Percentiles rank a stretch among this genome's conserved stretches.
Evolutionary conservation across 495 filamentous ascomycete genomes (phyloP).

Genomic region (Aspergillus leporis): DNA sequence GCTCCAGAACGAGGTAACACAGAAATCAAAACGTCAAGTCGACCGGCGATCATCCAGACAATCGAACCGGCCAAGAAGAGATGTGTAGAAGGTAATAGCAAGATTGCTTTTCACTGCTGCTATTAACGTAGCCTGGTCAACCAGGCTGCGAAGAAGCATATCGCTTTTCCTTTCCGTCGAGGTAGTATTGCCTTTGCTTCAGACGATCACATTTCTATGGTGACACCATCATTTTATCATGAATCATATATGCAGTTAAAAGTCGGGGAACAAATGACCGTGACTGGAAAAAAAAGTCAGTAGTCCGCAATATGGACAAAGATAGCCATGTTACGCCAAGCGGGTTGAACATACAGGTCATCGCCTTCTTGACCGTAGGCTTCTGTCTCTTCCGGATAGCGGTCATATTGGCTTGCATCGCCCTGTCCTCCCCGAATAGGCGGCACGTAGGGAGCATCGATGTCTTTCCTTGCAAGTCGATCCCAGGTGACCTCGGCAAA

Average conservation of each 20-base stretch:
- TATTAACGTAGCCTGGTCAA: not conserved
- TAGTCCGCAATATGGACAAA: not conserved
- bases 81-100: constrained; percentile 8
- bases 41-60: constrained; percentile 25
- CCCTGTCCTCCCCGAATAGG: constrained; percentile 90
- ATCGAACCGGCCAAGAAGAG: constrained; percentile 12
- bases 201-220: constrained; percentile 15
- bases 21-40: constrained; percentile 15
- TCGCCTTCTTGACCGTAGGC: constrained; percentile 74
- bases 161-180: not conserved
- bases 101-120: not conserved
- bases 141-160: not conserved
- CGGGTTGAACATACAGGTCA: constrained; percentile 70
- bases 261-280: constrained; percentile 72
- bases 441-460: constrained; percentile 98
- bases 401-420: constrained; percentile 96
- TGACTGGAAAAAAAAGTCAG: constrained; percentile 49
- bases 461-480: constrained; percentile 86
- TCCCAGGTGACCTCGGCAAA: constrained; percentile 99
- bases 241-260: constrained; percentile 50
- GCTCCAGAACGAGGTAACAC: constrained; percentile 8
- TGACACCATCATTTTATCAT: constrained; percentile 42
- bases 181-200: constrained; percentile 7
- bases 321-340: not conserved
- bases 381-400: constrained; percentile 95